Conservation (phyloP, 2,329 filamentous ascomycete genomes). For the Colletotrichum tropicale region DNA sequence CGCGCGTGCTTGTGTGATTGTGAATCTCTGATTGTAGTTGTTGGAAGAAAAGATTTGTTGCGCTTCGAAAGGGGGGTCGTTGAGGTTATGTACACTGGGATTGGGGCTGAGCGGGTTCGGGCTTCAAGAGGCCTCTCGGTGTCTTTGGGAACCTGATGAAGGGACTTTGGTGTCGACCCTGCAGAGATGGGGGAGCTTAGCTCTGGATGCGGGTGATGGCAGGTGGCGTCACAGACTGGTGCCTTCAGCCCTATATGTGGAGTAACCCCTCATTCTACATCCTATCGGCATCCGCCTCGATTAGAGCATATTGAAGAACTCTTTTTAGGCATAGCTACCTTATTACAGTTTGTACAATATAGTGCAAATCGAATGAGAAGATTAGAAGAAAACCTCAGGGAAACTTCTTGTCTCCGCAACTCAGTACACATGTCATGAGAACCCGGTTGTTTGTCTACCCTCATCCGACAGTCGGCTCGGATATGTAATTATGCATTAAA, state of each 20-base stretch:
- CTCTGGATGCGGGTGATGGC: not conserved
- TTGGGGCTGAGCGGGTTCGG: not conserved
- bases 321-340: accelerated
- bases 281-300: not conserved
- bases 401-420: not conserved
- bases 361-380: not conserved
- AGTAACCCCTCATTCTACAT: not conserved
- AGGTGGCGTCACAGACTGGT: conserved; percentile 18
- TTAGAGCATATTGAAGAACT: not conserved
- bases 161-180: not conserved
- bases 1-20: not conserved
- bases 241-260: conserved; percentile 26
- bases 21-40: not conserved
- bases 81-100: not conserved
- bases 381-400: not conserved
- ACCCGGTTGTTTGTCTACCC: not conserved
- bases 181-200: not conserved
- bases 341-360: not conserved
- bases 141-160: not conserved
- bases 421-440: not conserved
- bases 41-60: not conserved
- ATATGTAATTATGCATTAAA: not conserved
- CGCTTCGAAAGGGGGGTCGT: not conserved
- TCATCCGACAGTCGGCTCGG: not conserved
- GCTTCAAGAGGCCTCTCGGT: not conserved